A percentile compares a stretch with the other conserved stretches of the same genome.
phyloP scores from a whole-genome alignment of 2,329 filamentous ascomycete species.

The Penicillium oxalicum region DNA sequence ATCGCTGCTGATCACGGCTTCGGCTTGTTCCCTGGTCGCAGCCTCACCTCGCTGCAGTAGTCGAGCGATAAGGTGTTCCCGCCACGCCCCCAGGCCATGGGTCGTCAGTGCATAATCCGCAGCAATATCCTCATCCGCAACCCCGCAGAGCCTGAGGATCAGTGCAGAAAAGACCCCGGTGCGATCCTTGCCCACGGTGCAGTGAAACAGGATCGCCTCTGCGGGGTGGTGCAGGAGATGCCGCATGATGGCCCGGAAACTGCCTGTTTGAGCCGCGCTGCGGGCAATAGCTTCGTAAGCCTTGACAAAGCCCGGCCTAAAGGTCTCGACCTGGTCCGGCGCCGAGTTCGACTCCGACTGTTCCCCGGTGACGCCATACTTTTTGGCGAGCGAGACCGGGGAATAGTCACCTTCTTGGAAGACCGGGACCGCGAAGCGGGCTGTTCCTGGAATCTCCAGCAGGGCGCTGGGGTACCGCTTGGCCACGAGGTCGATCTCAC shows the following conservation, averaged over 20 bases:
- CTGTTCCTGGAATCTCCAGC: slow-evolving; percentile 43
- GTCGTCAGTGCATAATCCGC: slow-evolving; percentile 50
- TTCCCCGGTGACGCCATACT: background rate
- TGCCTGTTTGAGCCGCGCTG: slow-evolving; percentile 41
- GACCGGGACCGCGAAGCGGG: slow-evolving; percentile 58
- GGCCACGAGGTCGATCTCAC: slow-evolving; percentile 32
- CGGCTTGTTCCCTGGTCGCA: slow-evolving; percentile 3
- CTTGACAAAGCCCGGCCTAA: slow-evolving; percentile 40
- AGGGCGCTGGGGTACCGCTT: slow-evolving; percentile 35
- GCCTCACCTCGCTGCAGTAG: slow-evolving; percentile 2
- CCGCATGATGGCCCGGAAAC: slow-evolving; percentile 5
- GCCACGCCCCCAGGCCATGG: slow-evolving; percentile 2
- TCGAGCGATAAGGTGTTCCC: slow-evolving; percentile 3
- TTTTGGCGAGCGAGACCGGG: slow-evolving; percentile 1
- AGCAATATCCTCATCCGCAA: slow-evolving; percentile 54
- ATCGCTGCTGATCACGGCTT: slow-evolving; percentile 1
- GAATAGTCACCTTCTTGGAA: slow-evolving; percentile 27
- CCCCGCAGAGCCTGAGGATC: slow-evolving; percentile 58
- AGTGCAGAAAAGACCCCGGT: slow-evolving; percentile 66
- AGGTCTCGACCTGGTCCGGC: background rate
- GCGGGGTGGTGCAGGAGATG: slow-evolving; percentile 19
- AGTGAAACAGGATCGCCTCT: slow-evolving; percentile 60
- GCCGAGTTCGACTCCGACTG: background rate
- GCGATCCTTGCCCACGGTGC: slow-evolving; percentile 71
- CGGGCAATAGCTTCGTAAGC: slow-evolving; percentile 57